Evolutionary conservation across 768 basidiomycete genomes (phyloP).

Genomic region (Phylloporus scabripes): DNA sequence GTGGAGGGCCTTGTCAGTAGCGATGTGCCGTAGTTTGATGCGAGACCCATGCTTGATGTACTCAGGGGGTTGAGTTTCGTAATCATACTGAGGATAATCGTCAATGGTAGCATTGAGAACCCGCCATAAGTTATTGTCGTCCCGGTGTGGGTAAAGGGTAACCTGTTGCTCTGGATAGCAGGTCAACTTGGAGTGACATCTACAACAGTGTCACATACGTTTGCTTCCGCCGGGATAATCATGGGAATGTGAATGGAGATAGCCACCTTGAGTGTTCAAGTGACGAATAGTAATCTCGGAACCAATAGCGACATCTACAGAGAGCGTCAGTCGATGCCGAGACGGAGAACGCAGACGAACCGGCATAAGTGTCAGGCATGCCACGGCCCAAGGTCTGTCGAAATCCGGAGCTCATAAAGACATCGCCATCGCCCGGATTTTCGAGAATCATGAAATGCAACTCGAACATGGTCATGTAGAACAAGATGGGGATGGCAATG

Average conservation of each 20-base stretch:
- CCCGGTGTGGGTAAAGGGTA: constrained; percentile 98
- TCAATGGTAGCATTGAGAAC: constrained; percentile 69
- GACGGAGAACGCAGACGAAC: constrained; percentile 41
- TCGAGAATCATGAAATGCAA: constrained; percentile 88
- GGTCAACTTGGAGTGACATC: neutral
- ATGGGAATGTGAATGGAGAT: constrained; percentile 91
- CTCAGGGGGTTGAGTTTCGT: constrained; percentile 47
- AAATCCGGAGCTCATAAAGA: constrained; percentile 99
- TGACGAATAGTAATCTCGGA: constrained; percentile 83
- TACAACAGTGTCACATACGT: constrained; percentile 47
- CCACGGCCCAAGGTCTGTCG: constrained; percentile 87
- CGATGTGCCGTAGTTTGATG: constrained; percentile 75
- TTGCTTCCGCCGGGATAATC: constrained; percentile 86
- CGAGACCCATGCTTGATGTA: constrained; percentile 62
- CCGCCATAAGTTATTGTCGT: constrained; percentile 91
- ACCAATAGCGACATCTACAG: constrained; percentile 75
- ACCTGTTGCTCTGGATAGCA: constrained; percentile 82
- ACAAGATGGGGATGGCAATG: constrained; percentile 74
- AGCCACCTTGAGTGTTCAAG: constrained; percentile 97
- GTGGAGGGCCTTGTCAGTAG: constrained; percentile 84
- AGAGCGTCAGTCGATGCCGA: neutral
- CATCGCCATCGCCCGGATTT: constrained; percentile 93
- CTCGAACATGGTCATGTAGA: constrained; percentile 97
- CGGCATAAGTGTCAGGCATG: constrained; percentile 91
- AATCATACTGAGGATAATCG: constrained; percentile 40